These are phyloP conservation scores for Neurospora sp. DNA, from an alignment of 495 filamentous ascomycete species.

Conservation along the genomic window DNA sequence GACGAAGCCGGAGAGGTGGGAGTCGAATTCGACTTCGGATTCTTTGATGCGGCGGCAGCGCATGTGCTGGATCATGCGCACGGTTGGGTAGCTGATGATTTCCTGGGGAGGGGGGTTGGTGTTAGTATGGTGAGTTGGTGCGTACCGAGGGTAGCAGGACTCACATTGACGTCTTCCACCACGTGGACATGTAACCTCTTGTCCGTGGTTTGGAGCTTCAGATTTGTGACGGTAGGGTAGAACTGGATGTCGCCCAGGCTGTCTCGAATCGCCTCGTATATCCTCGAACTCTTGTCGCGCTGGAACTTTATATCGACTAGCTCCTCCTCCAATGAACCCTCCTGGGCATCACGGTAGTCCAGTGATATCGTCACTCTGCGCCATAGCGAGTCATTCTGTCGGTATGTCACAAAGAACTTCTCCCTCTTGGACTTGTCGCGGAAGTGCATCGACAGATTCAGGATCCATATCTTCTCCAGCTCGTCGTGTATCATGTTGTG, in stretches of 20 bases:
- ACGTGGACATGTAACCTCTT: conserved; percentile 92
- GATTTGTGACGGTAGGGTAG: conserved; percentile 89
- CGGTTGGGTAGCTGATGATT: conserved; percentile 77
- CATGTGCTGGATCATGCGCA: conserved; percentile 67
- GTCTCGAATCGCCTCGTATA: conserved; percentile 92
- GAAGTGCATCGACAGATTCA: conserved; percentile 98
- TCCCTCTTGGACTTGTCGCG: conserved; percentile 88
- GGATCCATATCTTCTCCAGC: conserved; percentile 82
- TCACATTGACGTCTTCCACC: conserved; percentile 82
- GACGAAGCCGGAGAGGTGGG: conserved; percentile 92
- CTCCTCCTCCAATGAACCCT: conserved; percentile 78
- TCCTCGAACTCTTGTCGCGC: conserved; percentile 85
- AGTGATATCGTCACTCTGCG: conserved; percentile 85
- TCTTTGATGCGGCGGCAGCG: conserved; percentile 58
- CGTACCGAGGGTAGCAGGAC: conserved; percentile 9
- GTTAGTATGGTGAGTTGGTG: conserved; percentile 5
- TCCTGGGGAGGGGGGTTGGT: conserved; percentile 38
- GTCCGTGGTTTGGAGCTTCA: conserved; percentile 85
- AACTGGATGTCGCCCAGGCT: conserved; percentile 88
- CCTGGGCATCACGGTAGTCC: conserved; percentile 75
- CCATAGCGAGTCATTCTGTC: conserved; percentile 65
- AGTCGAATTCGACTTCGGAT: conserved; percentile 69
- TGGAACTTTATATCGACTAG: conserved; percentile 70
- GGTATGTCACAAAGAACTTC: conserved; percentile 97
- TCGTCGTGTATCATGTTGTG: conserved; percentile 63